Conservation (phyloP, 805 yeast species). For the Myxozyma monticola region DNA sequence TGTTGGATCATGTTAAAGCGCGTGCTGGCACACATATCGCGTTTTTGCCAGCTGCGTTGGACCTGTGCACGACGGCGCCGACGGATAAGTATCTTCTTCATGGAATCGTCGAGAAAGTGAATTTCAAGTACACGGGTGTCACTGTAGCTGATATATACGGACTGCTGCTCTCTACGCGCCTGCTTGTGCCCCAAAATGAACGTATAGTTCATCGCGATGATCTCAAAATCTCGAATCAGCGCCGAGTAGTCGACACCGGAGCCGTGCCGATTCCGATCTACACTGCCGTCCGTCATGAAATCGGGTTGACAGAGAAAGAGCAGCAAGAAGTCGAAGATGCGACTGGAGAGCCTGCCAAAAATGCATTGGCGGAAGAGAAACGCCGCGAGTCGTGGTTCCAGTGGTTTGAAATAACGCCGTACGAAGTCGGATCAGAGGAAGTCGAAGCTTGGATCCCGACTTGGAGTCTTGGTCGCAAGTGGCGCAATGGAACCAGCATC, state of each 20-base stretch:
- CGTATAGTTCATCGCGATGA: constrained; percentile 16
- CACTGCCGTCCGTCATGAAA: constrained; percentile 33
- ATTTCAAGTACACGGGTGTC: constrained; percentile 12
- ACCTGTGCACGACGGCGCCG: constrained; percentile 27
- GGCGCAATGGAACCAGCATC: constrained; percentile 24
- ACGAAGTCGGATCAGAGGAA: constrained; percentile 34
- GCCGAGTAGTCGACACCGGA: constrained; percentile 28
- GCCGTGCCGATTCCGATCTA: constrained; percentile 33
- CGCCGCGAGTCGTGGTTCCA: constrained; percentile 27
- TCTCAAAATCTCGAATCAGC: constrained; percentile 31
- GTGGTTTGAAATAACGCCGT: constrained; percentile 35
- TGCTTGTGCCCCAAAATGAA: constrained; percentile 28
- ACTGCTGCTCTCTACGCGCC: constrained; percentile 26
- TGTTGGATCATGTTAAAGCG: constrained; percentile 28
- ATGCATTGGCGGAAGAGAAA: background rate
- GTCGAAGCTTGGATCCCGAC: constrained; percentile 34
- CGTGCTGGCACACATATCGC: constrained; percentile 29
- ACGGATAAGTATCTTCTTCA: constrained; percentile 30
- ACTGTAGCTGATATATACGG: constrained; percentile 32
- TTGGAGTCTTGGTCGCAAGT: constrained; percentile 32
- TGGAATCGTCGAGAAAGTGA: constrained; percentile 29
- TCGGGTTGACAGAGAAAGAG: constrained; percentile 23
- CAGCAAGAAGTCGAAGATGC: constrained; percentile 11
- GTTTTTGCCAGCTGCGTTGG: constrained; percentile 23
- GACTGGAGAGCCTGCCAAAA: background rate